phyloP scores from a whole-genome alignment of 306 rosid species.

The Dalbergia oliveri region DNA sequence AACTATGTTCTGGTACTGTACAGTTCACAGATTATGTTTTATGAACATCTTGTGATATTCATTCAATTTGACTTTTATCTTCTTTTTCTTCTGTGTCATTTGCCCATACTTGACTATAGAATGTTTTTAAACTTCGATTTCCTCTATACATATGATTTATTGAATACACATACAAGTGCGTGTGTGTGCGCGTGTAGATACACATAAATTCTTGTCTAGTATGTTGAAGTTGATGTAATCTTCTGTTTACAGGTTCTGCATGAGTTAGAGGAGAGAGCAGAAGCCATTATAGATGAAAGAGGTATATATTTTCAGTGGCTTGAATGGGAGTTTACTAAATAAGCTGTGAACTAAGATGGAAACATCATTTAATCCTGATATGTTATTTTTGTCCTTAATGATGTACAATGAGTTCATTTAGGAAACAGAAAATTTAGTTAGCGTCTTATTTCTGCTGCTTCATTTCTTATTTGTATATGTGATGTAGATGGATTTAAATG shows the following conservation, averaged over 20 bases:
- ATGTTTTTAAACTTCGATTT: neutral
- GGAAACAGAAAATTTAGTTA: neutral
- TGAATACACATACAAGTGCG: neutral
- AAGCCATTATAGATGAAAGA: conserved; percentile 87
- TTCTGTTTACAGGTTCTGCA: conserved; percentile 69
- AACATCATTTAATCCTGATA: neutral
- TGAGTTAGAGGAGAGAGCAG: conserved; percentile 94
- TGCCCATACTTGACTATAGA: neutral
- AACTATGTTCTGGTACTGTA: neutral
- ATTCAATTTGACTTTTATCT: neutral
- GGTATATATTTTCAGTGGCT: conserved; percentile 56
- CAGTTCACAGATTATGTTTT: neutral
- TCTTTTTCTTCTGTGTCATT: neutral
- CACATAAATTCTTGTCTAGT: neutral
- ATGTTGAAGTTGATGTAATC: conserved; percentile 17
- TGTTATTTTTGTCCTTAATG: neutral
- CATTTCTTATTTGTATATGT: neutral
- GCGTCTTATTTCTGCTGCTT: conserved; percentile 10
- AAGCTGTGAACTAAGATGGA: conserved; percentile 10
- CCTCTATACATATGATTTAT: neutral
- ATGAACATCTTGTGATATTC: neutral
- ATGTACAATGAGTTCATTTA: neutral
- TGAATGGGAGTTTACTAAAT: conserved; percentile 30
- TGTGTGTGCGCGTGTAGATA: neutral
- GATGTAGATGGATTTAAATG: no score